Evolutionary conservation across 371 early-diverging fungal genomes (phyloP), one percentile per base, ranked within the genome.

Genomic region (Cokeromyces recurvatus): DNA sequence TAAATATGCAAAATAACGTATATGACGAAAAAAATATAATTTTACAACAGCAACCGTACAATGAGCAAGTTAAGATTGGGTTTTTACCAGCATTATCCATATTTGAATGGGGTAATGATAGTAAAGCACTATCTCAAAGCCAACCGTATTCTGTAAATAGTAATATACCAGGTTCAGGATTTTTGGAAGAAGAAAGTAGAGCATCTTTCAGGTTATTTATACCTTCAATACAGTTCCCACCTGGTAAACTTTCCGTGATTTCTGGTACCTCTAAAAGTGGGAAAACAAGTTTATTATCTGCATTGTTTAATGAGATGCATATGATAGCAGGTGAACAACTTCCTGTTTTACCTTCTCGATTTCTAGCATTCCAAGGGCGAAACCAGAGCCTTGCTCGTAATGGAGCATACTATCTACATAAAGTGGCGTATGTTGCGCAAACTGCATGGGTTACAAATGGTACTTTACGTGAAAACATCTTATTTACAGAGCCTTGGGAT

Each of bases 361-460:
- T 43, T 36, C 35, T 53, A 17, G n/a, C 25, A 25, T 16, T 16
- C 0, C 32, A 32, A 2, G 16, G 46, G 14, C 9, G 17, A 4
- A 21, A 50, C n/a, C 37, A 55, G 14, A 44, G 56, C n/a, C 61
- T 59, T 48, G 42, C 43, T 21, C 23, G 16, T 17, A 38, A 52
- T 16, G 40, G 8, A 27, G 32, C 48, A 1, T 29, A 60, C 14
- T 62, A 63, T 32, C 32, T 51, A 1, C 59, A 55, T 20, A 68
- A 65, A 27, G 70, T 87, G 0, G 87, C 81, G 4, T 91, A 88
- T 57, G 85, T 84, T 2, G 64, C 89, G 2, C 91, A 91, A 40
- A 74, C 70, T 15, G 81, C 91, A 4, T 92, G 93, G 93, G 77
- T 93, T 45, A 77, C 82, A 38, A 85, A 86, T 44, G 81, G 78